Evolutionary conservation across 495 filamentous ascomycete genomes (phyloP).

Genomic region (Bacidia rubella): DNA sequence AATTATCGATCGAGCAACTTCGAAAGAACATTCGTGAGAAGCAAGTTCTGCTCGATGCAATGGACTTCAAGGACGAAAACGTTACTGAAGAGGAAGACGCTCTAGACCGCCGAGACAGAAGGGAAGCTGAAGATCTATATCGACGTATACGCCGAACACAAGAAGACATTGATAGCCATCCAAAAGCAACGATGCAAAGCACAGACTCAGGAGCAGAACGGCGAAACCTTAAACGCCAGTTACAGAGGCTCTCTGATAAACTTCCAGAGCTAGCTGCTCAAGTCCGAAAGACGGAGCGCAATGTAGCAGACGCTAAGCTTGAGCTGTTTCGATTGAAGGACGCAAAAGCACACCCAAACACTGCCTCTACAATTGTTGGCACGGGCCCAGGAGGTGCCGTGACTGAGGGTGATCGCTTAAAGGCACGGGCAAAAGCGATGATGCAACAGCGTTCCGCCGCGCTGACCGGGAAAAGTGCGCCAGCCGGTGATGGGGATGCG

Average conservation of each 20-base stretch:
- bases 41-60: conserved; percentile 89
- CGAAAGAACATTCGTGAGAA: conserved; percentile 90
- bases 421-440: conserved; percentile 89
- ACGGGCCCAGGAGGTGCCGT: conserved; percentile 85
- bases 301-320: conserved; percentile 83
- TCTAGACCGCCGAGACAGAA: conserved; percentile 76
- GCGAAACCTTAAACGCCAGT: conserved; percentile 68
- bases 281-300: conserved; percentile 78
- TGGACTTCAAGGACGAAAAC: conserved; percentile 92
- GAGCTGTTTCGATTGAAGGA: conserved; percentile 89
- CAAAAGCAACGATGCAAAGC: conserved; percentile 57
- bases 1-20: conserved; percentile 73
- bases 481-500: conserved; percentile 47
- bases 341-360: conserved; percentile 78
- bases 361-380: conserved; percentile 72
- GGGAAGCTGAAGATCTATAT: conserved; percentile 90
- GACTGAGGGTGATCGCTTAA: conserved; percentile 87
- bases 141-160: conserved; percentile 85
- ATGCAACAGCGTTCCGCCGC: conserved; percentile 97
- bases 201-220: conserved; percentile 79
- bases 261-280: conserved; percentile 86
- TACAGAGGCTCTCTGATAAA: conserved; percentile 77
- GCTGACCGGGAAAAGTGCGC: conserved; percentile 65
- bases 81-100: conserved; percentile 81
- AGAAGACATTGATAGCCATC: conserved; percentile 90